Conservation (phyloP, 768 basidiomycete genomes). For the Leccinum disarticulatum region DNA sequence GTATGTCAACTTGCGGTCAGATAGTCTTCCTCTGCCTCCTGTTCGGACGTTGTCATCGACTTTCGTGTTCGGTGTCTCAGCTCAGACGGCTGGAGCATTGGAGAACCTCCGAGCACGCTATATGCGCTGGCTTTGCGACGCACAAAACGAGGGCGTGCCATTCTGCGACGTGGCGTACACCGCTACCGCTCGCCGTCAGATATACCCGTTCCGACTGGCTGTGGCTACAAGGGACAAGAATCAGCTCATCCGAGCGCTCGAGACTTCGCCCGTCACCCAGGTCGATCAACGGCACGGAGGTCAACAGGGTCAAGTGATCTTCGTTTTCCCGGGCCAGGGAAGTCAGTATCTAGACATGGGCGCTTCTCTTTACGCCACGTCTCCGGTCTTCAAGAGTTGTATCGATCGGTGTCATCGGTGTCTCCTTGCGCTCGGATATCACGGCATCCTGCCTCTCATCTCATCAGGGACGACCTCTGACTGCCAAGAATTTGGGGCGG, state of each 20-base stretch:
- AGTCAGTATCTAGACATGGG: constrained; percentile 70
- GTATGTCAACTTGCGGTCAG: constrained; percentile 22
- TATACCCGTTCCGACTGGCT: constrained; percentile 53
- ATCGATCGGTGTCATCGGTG: constrained; percentile 60
- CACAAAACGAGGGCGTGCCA: constrained; percentile 21
- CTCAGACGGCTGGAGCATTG: constrained; percentile 50
- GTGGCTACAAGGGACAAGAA: constrained; percentile 42
- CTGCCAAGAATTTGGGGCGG: constrained; percentile 19
- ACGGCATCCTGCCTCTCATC: constrained; percentile 49
- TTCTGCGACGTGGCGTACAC: constrained; percentile 65
- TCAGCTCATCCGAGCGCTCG: constrained; percentile 50
- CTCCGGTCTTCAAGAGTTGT: constrained; percentile 44
- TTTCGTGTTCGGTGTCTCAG: constrained; percentile 62
- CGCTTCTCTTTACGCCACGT: constrained; percentile 48
- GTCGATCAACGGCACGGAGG: constrained; percentile 18
- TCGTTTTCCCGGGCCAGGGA: constrained; percentile 78
- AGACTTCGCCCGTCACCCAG: constrained; percentile 33
- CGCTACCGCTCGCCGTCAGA: constrained; percentile 61
- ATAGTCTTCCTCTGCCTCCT: neutral
- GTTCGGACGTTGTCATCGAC: constrained; percentile 16
- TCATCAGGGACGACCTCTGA: constrained; percentile 20
- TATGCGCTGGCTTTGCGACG: constrained; percentile 45
- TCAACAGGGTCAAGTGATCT: constrained; percentile 39
- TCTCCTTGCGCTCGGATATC: constrained; percentile 49
- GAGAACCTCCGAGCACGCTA: constrained; percentile 48